Base-by-base conservation (phyloP, 116 monocot genomes). In the Cymodocea nodosa region DNA sequence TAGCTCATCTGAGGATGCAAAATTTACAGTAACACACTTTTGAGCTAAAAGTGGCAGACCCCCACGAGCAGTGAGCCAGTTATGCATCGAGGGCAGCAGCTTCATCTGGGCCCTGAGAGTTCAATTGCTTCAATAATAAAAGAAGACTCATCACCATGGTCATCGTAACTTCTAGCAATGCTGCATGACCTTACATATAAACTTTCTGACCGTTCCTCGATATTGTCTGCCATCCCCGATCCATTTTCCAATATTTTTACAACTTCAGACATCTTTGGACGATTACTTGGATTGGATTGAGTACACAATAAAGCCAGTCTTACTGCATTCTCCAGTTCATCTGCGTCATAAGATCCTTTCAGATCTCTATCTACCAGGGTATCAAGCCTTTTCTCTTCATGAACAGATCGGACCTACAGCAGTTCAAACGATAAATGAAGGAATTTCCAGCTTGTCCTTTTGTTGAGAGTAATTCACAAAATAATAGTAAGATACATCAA, bases 231-330 rank as follows among this genome's bases (percentile, higher is more conserved):
- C 44, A 73, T 69, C 52, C 64, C 75, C 24, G 72, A 40, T 1
- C 49, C 78, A 59, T 64, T 50, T 76, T 95, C 95, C 17, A 90
- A 73, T 18, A 70, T 65, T 49, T 83, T 87, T 14, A 87, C 77
- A 20, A 87, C 83, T 15, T 85, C 87, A 1, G 87, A 87, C 87
- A 95, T 95, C 62, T 81, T 95, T 3, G 87, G 95, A 30, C 95
- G 74, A 35, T 85, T 68, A 25, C 64, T 56, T 20, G 95, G 95
- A 70, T 79, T 76, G 11, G 87, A 74, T 39, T 77, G 77, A 48
- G 85, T 95, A 79, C 95, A 95, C 15, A 58, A 55, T n/a, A 95
- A 71, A 65, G 85, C 70, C 37, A 87, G 71, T 18, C 70, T 75
- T 23, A 83, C 83, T 13, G 81, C 76, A 70, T 65, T 84, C 75